Evolutionary conservation across 371 early-diverging fungal genomes (phyloP).

Genomic region (Mucor plumbeus): DNA sequence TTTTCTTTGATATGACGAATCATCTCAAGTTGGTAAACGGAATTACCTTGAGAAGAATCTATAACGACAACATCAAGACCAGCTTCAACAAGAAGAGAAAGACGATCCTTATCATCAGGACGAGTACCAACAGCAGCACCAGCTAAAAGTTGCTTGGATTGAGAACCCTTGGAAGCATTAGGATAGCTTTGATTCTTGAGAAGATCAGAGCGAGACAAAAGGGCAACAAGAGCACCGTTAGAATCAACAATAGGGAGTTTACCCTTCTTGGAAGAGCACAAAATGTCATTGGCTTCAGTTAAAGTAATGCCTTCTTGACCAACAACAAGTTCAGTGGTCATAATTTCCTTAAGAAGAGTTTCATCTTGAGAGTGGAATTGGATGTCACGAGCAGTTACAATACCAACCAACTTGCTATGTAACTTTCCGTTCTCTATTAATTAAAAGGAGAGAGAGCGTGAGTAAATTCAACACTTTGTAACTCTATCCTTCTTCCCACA

Average conservation of each 20-base stretch:
- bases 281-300: conserved; percentile 87
- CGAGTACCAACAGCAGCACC: conserved; percentile 96
- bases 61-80: conserved; percentile 94
- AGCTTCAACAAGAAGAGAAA: conserved; percentile 86
- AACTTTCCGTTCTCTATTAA: conserved; percentile 79
- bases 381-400: conserved; percentile 96
- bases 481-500: conserved; percentile 2
- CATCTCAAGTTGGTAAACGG: conserved; percentile 93
- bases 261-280: conserved; percentile 91
- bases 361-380: conserved; percentile 80
- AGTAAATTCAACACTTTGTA: neutral
- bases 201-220: conserved; percentile 92
- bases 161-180: conserved; percentile 80
- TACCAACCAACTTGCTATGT: conserved; percentile 90
- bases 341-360: conserved; percentile 73
- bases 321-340: conserved; percentile 90
- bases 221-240: conserved; percentile 83
- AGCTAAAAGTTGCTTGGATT: conserved; percentile 89
- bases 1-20: conserved; percentile 87
- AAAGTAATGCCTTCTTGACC: conserved; percentile 89
- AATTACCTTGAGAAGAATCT: conserved; percentile 96
- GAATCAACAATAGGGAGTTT: conserved; percentile 95
- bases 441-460: conserved; percentile 4
- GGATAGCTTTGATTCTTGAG: conserved; percentile 97
- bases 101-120: conserved; percentile 84